A percentile compares a stretch with the other conserved stretches of the same genome.
These are phyloP conservation scores for Colletotrichum lini DNA, from an alignment of 2,329 filamentous ascomycete genomes.

Conservation along the genomic window DNA sequence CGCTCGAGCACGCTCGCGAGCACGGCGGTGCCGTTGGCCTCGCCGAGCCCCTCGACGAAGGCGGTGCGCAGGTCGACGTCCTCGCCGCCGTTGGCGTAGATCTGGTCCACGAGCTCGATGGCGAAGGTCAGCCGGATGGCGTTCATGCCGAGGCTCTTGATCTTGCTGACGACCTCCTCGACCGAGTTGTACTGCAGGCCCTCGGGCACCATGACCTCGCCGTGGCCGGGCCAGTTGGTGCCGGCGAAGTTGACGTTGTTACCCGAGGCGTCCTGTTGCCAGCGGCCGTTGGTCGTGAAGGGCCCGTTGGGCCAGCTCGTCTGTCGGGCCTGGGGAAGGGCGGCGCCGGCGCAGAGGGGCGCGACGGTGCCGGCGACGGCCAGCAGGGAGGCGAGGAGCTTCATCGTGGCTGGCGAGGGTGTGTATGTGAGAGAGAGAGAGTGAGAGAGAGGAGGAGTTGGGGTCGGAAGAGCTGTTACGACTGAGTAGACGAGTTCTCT, in stretches of 20 bases:
- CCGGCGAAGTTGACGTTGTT: constrained; percentile 66
- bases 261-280: constrained; percentile 59
- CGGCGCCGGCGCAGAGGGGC: constrained; percentile 25
- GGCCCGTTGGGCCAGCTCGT: constrained; percentile 59
- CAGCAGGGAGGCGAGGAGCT: constrained; percentile 39
- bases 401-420: constrained; percentile 37
- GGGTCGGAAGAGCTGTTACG: neutral
- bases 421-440: neutral
- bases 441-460: no score
- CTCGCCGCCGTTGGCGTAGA: constrained; percentile 62
- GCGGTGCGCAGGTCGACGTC: constrained; percentile 63
- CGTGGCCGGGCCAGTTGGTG: constrained; percentile 74
- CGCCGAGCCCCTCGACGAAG: constrained; percentile 62
- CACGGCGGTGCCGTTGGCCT: constrained; percentile 66
- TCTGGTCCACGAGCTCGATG: constrained; percentile 75
- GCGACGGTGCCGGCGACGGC: constrained; percentile 40
- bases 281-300: constrained; percentile 57
- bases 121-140: constrained; percentile 74
- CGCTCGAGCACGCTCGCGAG: constrained; percentile 67
- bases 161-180: constrained; percentile 65
- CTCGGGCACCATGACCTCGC: constrained; percentile 76
- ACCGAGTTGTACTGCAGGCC: constrained; percentile 75
- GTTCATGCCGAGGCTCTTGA: constrained; percentile 74
- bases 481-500: neutral
- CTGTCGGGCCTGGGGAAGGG: constrained; percentile 31